Base-by-base conservation (phyloP, 495 filamentous ascomycete genomes). In the Trichoderma parareesei region DNA sequence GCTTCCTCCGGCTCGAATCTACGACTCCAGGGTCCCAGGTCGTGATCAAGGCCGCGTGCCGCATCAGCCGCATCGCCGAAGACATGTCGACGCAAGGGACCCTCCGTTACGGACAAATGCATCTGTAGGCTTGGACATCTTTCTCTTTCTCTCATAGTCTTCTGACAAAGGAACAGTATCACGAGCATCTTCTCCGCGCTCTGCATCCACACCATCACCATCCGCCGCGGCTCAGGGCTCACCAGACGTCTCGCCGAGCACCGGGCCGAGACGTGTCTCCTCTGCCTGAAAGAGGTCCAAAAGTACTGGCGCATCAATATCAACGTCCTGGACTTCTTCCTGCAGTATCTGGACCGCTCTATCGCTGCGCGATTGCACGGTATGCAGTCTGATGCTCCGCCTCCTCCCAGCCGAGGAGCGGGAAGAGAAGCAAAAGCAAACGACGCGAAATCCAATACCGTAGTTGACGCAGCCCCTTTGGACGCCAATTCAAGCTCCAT, bases 301-400 rank as follows among this genome's bases (percentile, higher is more conserved):
- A 79, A 77, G 60, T 75, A 75, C 0, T 82, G 78, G 78, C 77
- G 80, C 42, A 64, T 82, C 59, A 78, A 79, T 49, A 81, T 79
- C 38, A 78, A 77, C 75, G 76, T 81, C 0, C 67, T 81, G 5
- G 71, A 80, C 60, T 67, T 82, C 0, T 81, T 82, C 59, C 78
- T 82, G 38, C 75, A 77, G 7, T 79, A 74, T 40, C 61, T 82
- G 8, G 78, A 81, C 62, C 74, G 78, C 59, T 71, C 75, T 18
- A 82, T 76, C 1, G 78, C 79, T 7, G 70, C 69, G 41, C 74
- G 75, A 64, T 68, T 81, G 40, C 72, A 76, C 13, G 61, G 61
- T 0, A n/a, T 44, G 42, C 38, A 46, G 42, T 13, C 61, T 8
- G 43, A 44, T 9, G 40, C 38, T 6, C 37, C 27, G 1, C 16